Percentiles rank a stretch among this genome's conserved stretches.
phyloP scores from a whole-genome alignment of 2,329 filamentous ascomycete genomes.

The Talaromyces sp. region DNA sequence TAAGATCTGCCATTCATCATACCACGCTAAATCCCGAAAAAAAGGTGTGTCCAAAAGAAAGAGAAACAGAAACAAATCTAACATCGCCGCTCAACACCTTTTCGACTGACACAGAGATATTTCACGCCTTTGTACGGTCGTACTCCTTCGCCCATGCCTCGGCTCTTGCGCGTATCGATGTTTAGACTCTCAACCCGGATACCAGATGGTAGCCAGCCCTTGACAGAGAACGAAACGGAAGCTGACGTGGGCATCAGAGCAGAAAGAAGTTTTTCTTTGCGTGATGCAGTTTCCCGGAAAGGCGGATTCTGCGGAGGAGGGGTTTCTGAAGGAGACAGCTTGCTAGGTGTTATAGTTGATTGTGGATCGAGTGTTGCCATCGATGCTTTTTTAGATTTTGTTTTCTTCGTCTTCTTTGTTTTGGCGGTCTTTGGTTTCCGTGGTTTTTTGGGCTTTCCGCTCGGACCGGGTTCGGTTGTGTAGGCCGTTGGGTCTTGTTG shows the following conservation, averaged over 20 bases:
- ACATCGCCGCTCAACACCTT: slow-evolving; percentile 46
- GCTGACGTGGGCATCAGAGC: slow-evolving; percentile 76
- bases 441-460: slow-evolving; percentile 15
- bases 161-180: slow-evolving; percentile 71
- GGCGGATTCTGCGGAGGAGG: slow-evolving; percentile 13
- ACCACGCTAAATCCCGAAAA: not conserved
- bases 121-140: slow-evolving; percentile 98
- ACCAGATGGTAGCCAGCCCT: slow-evolving; percentile 61
- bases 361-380: slow-evolving; percentile 6
- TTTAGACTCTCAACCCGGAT: slow-evolving; percentile 58
- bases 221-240: slow-evolving; percentile 59
- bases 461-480: slow-evolving; percentile 17
- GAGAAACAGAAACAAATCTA: slow-evolving; percentile 13
- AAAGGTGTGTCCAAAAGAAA: not conserved
- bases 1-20: not conserved
- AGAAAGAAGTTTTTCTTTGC: slow-evolving; percentile 60
- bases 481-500: slow-evolving; percentile 18
- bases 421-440: slow-evolving; percentile 29
- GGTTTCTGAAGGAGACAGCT: not conserved
- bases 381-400: slow-evolving; percentile 21
- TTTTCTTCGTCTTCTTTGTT: slow-evolving; percentile 16
- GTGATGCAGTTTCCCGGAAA: slow-evolving; percentile 16
- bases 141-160: slow-evolving; percentile 77
- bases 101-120: slow-evolving; percentile 71
- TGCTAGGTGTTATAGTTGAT: slow-evolving; percentile 5